Evolutionary conservation across 192 early-diverging fungal genomes (phyloP).

Genomic region (Coemansia sp.): DNA sequence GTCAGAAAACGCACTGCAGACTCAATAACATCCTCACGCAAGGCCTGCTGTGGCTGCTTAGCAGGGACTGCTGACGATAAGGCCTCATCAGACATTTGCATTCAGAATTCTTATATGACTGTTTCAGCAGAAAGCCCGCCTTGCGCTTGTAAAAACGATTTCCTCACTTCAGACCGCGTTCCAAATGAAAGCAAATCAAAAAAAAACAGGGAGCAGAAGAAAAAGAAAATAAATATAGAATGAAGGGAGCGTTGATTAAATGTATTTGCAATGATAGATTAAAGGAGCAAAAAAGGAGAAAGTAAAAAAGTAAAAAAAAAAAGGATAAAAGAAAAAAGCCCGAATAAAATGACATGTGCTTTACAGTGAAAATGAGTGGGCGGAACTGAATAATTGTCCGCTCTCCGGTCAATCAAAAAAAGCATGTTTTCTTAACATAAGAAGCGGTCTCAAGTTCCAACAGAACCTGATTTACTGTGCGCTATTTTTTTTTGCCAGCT

Average conservation of each 20-base stretch:
- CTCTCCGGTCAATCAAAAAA: background rate
- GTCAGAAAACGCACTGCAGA: constrained; percentile 89
- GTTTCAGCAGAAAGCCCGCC: background rate
- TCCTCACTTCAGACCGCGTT: background rate
- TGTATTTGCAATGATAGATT: too few relatives aligned
- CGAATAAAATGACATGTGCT: too few relatives aligned
- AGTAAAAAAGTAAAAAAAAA: background rate
- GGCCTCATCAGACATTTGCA: constrained; percentile 34
- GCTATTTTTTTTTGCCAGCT: background rate
- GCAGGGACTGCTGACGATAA: constrained; percentile 13
- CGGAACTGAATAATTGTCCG: background rate
- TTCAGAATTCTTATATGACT: background rate
- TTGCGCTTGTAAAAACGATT: background rate
- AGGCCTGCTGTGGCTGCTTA: constrained; percentile 16
- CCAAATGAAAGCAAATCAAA: background rate
- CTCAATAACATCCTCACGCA: constrained; percentile 72
- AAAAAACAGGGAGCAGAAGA: background rate
- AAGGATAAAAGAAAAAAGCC: background rate
- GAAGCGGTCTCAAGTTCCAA: too few relatives aligned
- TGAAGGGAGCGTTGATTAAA: background rate
- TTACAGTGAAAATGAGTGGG: background rate
- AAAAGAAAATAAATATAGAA: background rate
- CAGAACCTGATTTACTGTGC: background rate
- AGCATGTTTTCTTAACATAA: background rate
- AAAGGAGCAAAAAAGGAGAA: background rate